Percentiles rank a stretch among this genome's conserved stretches.
These are phyloP conservation scores for Xylaria venustula DNA, from an alignment of 495 filamentous ascomycete genomes.

Conservation along the genomic window DNA sequence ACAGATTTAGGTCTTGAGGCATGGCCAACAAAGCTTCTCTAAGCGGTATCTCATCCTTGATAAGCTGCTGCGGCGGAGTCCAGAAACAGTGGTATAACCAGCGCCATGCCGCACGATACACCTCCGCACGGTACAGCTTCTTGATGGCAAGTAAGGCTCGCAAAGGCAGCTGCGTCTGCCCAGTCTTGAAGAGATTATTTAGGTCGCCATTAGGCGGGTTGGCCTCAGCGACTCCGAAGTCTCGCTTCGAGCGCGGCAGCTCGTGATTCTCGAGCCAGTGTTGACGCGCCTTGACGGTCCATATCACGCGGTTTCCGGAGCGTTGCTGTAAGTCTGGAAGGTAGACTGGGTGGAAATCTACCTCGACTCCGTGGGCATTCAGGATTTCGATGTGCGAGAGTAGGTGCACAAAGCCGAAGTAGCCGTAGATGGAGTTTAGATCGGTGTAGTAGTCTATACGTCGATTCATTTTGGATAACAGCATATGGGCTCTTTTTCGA, in stretches of 20 bases:
- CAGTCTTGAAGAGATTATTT: neutral
- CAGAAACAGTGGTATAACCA: constrained; percentile 2
- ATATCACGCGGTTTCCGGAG: neutral
- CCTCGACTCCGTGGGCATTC: neutral
- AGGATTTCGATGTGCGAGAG: neutral
- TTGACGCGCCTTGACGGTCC: constrained; percentile 1
- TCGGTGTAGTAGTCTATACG: constrained; percentile 7
- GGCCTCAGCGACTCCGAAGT: neutral
- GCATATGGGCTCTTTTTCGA: no score
- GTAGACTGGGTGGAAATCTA: constrained; percentile 5
- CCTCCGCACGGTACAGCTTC: neutral
- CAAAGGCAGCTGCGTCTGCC: neutral
- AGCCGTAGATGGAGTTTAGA: constrained; percentile 5
- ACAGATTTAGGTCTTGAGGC: neutral
- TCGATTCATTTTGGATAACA: neutral
- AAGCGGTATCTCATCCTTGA: neutral
- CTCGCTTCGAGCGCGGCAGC: constrained; percentile 3
- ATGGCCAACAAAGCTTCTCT: neutral
- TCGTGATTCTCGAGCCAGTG: constrained; percentile 4
- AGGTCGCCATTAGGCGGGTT: neutral
- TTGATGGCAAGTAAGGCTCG: constrained; percentile 5
- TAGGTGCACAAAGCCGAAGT: neutral
- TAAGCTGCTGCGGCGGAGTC: neutral
- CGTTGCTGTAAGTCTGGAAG: neutral
- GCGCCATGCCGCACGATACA: neutral